These are phyloP conservation scores for Xylaria scruposa DNA, from an alignment of 495 filamentous ascomycete genomes.

Conservation along the genomic window DNA sequence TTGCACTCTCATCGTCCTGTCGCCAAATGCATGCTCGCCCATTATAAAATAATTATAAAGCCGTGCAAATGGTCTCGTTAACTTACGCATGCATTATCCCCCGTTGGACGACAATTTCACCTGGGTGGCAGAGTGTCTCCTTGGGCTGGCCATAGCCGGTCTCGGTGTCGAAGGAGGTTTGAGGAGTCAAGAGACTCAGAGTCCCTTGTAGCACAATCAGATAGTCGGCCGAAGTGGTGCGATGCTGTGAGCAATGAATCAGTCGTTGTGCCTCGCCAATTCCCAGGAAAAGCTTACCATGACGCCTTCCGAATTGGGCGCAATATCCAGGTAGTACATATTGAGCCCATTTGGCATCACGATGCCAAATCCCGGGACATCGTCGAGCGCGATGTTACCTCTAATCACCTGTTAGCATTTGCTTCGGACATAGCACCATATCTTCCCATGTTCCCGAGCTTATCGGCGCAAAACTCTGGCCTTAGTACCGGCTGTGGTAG, in stretches of 20 bases:
- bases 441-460: not conserved
- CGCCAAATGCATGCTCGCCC: not conserved
- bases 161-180: constrained; percentile 29
- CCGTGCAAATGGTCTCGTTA: not conserved
- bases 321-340: constrained; percentile 38
- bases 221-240: constrained; percentile 41
- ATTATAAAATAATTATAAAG: not conserved
- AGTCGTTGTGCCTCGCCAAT: constrained; percentile 9
- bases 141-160: constrained; percentile 33
- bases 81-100: constrained; percentile 44
- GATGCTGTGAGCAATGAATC: constrained; percentile 25
- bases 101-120: constrained; percentile 38
- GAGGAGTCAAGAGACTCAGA: constrained; percentile 34
- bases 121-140: constrained; percentile 34
- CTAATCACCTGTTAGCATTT: constrained; percentile 6
- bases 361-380: constrained; percentile 34
- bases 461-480: not conserved
- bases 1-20: not conserved
- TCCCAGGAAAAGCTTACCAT: constrained; percentile 22
- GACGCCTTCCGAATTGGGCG: constrained; percentile 34
- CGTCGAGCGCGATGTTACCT: constrained; percentile 26
- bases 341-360: constrained; percentile 38
- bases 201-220: constrained; percentile 34
- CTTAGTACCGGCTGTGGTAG: not conserved
- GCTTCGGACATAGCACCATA: not conserved